Base-by-base conservation (phyloP, 1,139 yeast species). In the Scheffersomyces stambukii region DNA sequence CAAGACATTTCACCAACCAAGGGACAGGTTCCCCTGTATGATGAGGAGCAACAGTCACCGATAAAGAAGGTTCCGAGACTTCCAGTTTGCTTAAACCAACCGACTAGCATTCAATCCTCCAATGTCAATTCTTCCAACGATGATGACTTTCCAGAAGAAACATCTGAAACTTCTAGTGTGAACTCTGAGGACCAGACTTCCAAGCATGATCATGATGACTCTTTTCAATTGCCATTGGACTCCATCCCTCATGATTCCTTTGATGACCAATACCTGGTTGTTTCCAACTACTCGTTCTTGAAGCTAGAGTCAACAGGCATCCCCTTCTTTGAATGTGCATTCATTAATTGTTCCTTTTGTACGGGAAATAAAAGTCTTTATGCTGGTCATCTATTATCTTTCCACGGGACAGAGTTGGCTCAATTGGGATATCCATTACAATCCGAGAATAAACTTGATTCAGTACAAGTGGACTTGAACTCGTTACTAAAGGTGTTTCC, bases 401-500 rank as follows among this genome's bases (percentile, higher is more conserved):
- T 27, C 8, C 72, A 65, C 33, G 19, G 44, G 2, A 23, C 34
- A 1, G 54, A 47, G 25, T 44, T 65, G 16, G 30, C 33, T 4
- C 26, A 34, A 3, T 37, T 62, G 8, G 70, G 70, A 1, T 65
- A 64, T 36, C 70, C 70, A 0, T 45, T 62, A 0, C 19, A 20
- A 15, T 30, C 39, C 6, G 38, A 38, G 3, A 44, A 38, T 5
- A 12, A 17, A 8, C 30, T 25, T 11, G 14, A 14, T 4, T 26
- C 35, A 4, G 34, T 43, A 2, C 17, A 26, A n/a, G 23, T 27
- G 2, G 40, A 38, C 31, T 32, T 37, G 2, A 19, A 30, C 3
- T 21, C 33, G 6, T 32, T 63, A 8, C 35, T 38, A 6, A 19
- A 37, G 7, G 46, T 45, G 6, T 63, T 63, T 33, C 70, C 70